Percentiles rank a stretch among this genome's conserved stretches.
phyloP scores from a whole-genome alignment of 805 yeast genomes.

The Suhomyces sp. region DNA sequence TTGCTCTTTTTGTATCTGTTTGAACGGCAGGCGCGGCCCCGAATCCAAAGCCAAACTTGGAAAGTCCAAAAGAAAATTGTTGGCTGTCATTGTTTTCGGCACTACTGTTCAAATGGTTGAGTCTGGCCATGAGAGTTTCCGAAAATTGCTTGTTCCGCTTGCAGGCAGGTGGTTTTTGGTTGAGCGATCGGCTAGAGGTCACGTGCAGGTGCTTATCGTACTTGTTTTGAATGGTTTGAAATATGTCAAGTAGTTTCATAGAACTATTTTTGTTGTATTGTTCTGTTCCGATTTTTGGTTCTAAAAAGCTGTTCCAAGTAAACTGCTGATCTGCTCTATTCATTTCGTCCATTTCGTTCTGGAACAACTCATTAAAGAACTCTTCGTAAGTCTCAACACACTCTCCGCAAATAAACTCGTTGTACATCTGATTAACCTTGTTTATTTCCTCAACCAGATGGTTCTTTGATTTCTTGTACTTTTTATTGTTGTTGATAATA shows the following conservation, averaged over 20 bases:
- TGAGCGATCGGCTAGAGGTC: slow-evolving; percentile 9
- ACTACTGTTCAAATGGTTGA: slow-evolving; percentile 17
- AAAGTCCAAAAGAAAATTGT: slow-evolving; percentile 7
- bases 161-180: slow-evolving; percentile 9
- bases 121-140: slow-evolving; percentile 17
- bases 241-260: slow-evolving; percentile 16
- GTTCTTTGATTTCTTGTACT: slow-evolving; percentile 6
- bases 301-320: background rate
- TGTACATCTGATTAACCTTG: slow-evolving; percentile 23
- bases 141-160: slow-evolving; percentile 17
- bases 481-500: slow-evolving; percentile 23
- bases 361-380: slow-evolving; percentile 42
- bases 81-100: slow-evolving; percentile 11
- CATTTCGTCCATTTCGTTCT: slow-evolving; percentile 10
- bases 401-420: slow-evolving; percentile 61
- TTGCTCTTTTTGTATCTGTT: slow-evolving; percentile 2
- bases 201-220: slow-evolving; percentile 12
- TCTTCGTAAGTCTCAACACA: slow-evolving; percentile 59
- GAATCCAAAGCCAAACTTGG: slow-evolving; percentile 5
- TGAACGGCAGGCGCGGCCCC: background rate
- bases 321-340: background rate
- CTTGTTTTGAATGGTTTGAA: slow-evolving; percentile 17
- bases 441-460: slow-evolving; percentile 8
- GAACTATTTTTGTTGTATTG: background rate
- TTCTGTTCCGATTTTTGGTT: slow-evolving; percentile 11